A percentile compares a stretch with the other conserved stretches of the same genome.
phyloP scores from a whole-genome alignment of 441 rosid species.

The Gossypium lobatum region DNA sequence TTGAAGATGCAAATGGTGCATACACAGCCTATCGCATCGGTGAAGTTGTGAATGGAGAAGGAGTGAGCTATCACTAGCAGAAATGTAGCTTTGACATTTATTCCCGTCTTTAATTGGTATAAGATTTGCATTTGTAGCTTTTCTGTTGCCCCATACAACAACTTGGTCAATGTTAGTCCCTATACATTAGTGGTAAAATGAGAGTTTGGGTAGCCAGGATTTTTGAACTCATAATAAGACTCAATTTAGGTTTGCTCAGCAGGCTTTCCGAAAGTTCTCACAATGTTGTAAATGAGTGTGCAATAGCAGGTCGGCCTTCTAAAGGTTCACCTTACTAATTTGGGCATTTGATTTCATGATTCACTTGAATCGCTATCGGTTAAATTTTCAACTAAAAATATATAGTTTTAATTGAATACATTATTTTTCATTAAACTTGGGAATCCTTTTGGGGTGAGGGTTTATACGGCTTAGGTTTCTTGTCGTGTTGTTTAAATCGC shows the following conservation, averaged over 20 bases:
- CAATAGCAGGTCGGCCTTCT: not conserved
- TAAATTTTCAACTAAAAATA: not conserved
- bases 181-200: not conserved
- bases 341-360: not conserved
- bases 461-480: too few species aligned
- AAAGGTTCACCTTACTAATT: not conserved
- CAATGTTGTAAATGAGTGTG: not conserved
- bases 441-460: not conserved
- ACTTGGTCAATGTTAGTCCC: not conserved
- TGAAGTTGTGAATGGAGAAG: constrained; percentile 59
- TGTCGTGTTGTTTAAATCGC: too few species aligned
- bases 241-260: not conserved
- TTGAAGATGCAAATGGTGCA: constrained; percentile 37
- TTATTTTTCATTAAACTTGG: not conserved
- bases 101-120: not conserved
- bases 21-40: constrained; percentile 56
- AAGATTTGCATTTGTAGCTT: not conserved
- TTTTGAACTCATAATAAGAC: not conserved
- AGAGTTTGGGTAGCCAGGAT: not conserved
- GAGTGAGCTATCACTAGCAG: constrained; percentile 53
- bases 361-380: not conserved
- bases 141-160: not conserved
- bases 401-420: not conserved
- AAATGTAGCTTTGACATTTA: constrained; percentile 1
- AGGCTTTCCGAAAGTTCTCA: not conserved